phyloP scores from a whole-genome alignment of 2,329 filamentous ascomycete species.

The Colletotrichum sp. region DNA sequence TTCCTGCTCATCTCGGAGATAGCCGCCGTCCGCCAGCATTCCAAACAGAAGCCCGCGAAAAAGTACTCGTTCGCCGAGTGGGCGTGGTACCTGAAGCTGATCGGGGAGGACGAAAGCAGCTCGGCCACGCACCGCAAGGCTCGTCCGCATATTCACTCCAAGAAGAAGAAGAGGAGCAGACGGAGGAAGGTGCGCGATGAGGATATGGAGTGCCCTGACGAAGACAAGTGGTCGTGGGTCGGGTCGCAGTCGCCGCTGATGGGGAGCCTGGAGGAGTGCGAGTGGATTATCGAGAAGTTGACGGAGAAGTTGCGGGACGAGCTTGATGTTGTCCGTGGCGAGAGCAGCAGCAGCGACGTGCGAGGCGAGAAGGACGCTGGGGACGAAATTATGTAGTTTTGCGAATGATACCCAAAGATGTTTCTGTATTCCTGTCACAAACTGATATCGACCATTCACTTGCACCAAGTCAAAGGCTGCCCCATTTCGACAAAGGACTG shows the following conservation, averaged over 20 bases:
- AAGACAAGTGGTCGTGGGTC: slow-evolving; percentile 73
- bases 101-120: slow-evolving; percentile 68
- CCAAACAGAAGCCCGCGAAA: slow-evolving; percentile 61
- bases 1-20: slow-evolving; percentile 77
- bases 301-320: slow-evolving; percentile 61
- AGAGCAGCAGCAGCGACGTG: slow-evolving; percentile 43
- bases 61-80: slow-evolving; percentile 84
- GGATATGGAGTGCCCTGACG: slow-evolving; percentile 29
- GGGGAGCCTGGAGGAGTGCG: slow-evolving; percentile 69
- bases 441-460: neutral
- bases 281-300: slow-evolving; percentile 75
- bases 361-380: slow-evolving; percentile 34
- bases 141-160: slow-evolving; percentile 24
- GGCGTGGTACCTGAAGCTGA: slow-evolving; percentile 82
- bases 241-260: slow-evolving; percentile 72
- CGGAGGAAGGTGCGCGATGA: slow-evolving; percentile 17
- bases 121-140: slow-evolving; percentile 54
- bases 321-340: slow-evolving; percentile 41
- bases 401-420: neutral
- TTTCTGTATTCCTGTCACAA: neutral
- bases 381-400: neutral
- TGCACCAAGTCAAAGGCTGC: neutral
- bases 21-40: slow-evolving; percentile 66
- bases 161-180: slow-evolving; percentile 22
- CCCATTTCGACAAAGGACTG: neutral